Evolutionary conservation across 768 basidiomycete species (phyloP).

Genomic region (Collybiopsis confluens): DNA sequence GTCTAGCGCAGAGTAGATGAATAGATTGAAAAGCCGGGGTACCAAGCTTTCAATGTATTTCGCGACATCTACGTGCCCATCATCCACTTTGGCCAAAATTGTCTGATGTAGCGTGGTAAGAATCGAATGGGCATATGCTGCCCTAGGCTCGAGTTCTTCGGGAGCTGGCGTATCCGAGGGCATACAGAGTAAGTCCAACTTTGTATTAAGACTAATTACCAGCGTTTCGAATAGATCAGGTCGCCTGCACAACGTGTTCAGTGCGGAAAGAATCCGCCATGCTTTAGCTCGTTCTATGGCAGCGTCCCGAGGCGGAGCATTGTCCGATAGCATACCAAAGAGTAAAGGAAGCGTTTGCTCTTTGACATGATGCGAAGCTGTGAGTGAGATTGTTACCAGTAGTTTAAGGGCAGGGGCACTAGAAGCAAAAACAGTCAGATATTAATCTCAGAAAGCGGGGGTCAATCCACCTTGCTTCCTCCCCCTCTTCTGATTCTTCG

Average conservation of each 20-base stretch:
- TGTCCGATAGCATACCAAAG: constrained; percentile 70
- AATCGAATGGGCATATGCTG: constrained; percentile 84
- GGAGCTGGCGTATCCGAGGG: constrained; percentile 18
- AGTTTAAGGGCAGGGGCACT: constrained; percentile 62
- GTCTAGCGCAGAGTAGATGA: constrained; percentile 38
- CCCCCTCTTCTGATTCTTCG: constrained; percentile 43
- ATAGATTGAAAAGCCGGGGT: constrained; percentile 64
- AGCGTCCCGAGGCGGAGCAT: constrained; percentile 52
- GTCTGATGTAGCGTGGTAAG: constrained; percentile 66
- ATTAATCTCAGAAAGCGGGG: not conserved
- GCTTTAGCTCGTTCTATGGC: constrained; percentile 53
- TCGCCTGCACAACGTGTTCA: constrained; percentile 70
- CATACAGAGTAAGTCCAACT: constrained; percentile 67
- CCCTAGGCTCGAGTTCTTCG: constrained; percentile 52
- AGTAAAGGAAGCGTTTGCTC: constrained; percentile 77
- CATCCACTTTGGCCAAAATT: constrained; percentile 41
- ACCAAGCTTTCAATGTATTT: constrained; percentile 80
- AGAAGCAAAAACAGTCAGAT: constrained; percentile 7
- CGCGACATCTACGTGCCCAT: constrained; percentile 64
- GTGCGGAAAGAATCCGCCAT: constrained; percentile 62
- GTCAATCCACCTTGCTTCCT: constrained; percentile 48
- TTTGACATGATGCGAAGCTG: constrained; percentile 61
- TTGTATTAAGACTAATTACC: constrained; percentile 69
- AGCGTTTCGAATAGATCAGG: constrained; percentile 81
- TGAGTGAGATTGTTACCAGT: constrained; percentile 55